phyloP scores from a whole-genome alignment of 768 basidiomycete species.

The Hirschioporus abietinus region DNA sequence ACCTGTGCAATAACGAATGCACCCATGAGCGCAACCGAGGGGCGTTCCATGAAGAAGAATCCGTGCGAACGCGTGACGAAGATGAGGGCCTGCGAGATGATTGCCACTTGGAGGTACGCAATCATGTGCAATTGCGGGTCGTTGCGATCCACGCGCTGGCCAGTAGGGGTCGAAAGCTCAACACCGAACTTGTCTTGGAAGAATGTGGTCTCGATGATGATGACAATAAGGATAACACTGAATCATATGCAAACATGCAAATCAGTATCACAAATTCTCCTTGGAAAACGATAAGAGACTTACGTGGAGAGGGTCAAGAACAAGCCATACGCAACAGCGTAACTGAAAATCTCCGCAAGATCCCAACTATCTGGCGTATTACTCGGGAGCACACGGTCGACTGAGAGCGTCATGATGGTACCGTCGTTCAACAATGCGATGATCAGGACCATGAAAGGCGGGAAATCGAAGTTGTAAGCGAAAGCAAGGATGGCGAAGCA shows the following conservation, averaged over 20 bases:
- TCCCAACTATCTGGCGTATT: constrained; percentile 95
- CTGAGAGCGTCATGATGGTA: constrained; percentile 97
- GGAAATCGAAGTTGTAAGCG: constrained; percentile 97
- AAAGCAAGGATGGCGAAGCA: constrained; percentile 96
- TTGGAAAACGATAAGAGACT: constrained; percentile 23
- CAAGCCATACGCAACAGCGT: constrained; percentile 91
- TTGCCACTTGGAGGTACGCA: constrained; percentile 94
- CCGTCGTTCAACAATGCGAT: constrained; percentile 97
- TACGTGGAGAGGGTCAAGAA: constrained; percentile 92
- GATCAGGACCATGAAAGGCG: constrained; percentile 99
- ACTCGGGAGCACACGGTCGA: constrained; percentile 93
- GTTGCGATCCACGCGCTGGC: constrained; percentile 38
- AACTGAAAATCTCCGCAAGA: constrained; percentile 91
- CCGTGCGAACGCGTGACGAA: constrained; percentile 93
- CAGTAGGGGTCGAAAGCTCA: constrained; percentile 31
- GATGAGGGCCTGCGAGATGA: constrained; percentile 97
- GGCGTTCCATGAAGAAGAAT: constrained; percentile 97
- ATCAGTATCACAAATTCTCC: not conserved
- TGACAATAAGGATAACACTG: constrained; percentile 72
- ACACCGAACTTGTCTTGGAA: constrained; percentile 88
- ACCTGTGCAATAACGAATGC: constrained; percentile 95
- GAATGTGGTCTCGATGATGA: constrained; percentile 83
- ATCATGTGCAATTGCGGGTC: constrained; percentile 82
- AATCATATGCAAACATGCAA: constrained; percentile 7
- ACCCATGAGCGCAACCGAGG: constrained; percentile 79